Percentiles rank a stretch among this genome's conserved stretches.
Conservation (phyloP, 805 yeast genomes). For the Candida nitratophila region DNA sequence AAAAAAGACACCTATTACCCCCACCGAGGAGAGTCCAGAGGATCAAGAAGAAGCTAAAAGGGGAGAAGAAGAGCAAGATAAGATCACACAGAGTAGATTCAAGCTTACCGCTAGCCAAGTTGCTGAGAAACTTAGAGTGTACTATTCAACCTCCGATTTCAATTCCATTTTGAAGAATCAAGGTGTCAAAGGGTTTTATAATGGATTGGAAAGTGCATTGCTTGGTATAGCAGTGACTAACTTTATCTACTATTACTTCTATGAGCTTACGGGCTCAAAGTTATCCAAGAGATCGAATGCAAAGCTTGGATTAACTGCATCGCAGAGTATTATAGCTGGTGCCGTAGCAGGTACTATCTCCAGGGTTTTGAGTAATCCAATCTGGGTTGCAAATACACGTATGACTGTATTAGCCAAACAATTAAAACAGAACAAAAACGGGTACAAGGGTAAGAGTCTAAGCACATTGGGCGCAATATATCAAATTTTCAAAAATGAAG, state of each 20-base stretch:
- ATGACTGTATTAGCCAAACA: constrained; percentile 51
- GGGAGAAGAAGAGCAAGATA: not conserved
- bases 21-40: constrained; percentile 7
- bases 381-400: constrained; percentile 93
- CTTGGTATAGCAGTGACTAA: constrained; percentile 83
- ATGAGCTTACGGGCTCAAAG: constrained; percentile 51
- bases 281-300: constrained; percentile 9
- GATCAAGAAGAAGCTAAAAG: not conserved
- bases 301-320: constrained; percentile 40
- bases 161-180: constrained; percentile 42
- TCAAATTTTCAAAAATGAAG: constrained; percentile 65
- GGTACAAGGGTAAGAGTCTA: constrained; percentile 11
- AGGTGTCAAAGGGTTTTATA: constrained; percentile 64
- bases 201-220: constrained; percentile 84
- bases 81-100: not conserved
- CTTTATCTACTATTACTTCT: constrained; percentile 85
- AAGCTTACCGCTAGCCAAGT: not conserved
- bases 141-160: constrained; percentile 24
- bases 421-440: not conserved
- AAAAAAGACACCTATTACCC: constrained; percentile 20
- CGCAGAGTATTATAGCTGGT: constrained; percentile 70
- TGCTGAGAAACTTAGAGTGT: not conserved
- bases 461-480: constrained; percentile 50
- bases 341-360: constrained; percentile 85
- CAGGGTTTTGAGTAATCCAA: constrained; percentile 75